Evolutionary conservation across 495 filamentous ascomycete species (phyloP), one percentile per base, ranked within the genome.

Genomic region (Trichocladium uniseriatum): DNA sequence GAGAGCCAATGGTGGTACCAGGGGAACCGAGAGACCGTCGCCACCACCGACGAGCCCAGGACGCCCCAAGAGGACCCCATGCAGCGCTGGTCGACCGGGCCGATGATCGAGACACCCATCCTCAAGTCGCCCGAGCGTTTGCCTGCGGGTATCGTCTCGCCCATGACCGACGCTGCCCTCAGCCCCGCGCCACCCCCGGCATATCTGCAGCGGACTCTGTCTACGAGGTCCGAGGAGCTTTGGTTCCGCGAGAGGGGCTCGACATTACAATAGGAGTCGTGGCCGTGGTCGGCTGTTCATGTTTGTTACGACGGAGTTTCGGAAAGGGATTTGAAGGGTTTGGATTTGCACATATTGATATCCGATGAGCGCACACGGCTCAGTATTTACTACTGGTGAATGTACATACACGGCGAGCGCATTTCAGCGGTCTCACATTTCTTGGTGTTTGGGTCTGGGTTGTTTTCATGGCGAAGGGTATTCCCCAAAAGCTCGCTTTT

Each of bases 1-100:
- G 72, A 75, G 58, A 69, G 67, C 56, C 70, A 73, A 55, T 73
- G 71, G 71, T 73, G 71, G 71, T 66, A 71, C 45, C 68, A 70
- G 44, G 70, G 70, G 6, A 37, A 20, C 5, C 53, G 68, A 2
- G 59, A 67, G 49, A 52, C 27, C 38, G 51, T 53, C 36, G 3
- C 28, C 18, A 9, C n/a, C 5, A 35, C 48, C 13, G 38, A 14
- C 19, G 32, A 16, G 38, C 11, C 19, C 6, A 28, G 20, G 20
- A 38, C 43, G 0, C 29, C 22, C 8, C 24, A 43, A 16, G 42
- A 43, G 18, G 20, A 15, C n/a, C 38, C 55, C 32, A 6, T 43
- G 16, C 21, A 38, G 21, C 16, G 19, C 31, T 41, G 45, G 21
- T 38, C 22, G 14, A 27, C 9, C 10, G 46, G 2, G 1, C 27